Evolutionary conservation across 192 early-diverging fungal species (phyloP).

Genomic region (Podila epicladia): DNA sequence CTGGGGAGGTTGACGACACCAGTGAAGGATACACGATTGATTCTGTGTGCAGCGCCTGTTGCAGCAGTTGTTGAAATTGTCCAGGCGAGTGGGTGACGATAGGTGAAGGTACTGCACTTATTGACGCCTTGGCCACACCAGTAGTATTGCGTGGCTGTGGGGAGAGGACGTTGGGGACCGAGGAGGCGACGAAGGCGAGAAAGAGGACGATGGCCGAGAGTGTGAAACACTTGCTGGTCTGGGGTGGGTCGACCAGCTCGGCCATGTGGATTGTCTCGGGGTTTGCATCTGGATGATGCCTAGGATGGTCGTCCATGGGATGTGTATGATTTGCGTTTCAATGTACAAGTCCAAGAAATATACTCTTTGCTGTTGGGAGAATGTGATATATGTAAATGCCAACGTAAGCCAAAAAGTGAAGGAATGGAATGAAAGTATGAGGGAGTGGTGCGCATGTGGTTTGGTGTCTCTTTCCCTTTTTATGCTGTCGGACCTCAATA

Average conservation of each 20-base stretch:
- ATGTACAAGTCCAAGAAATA: too few species aligned
- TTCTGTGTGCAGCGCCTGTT: too few species aligned
- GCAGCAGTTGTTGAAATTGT: too few species aligned
- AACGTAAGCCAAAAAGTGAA: not conserved
- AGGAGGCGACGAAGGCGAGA: not conserved
- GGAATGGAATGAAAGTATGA: not conserved
- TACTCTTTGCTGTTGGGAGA: not conserved
- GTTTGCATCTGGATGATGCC: not conserved
- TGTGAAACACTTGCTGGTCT: not conserved
- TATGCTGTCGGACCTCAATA: too few species aligned
- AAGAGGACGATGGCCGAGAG: conserved; percentile 19
- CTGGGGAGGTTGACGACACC: not conserved
- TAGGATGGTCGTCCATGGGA: too few species aligned
- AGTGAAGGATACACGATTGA: not conserved
- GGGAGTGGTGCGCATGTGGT: too few species aligned
- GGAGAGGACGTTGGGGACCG: conserved; percentile 23
- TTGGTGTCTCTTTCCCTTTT: too few species aligned
- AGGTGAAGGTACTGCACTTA: too few species aligned
- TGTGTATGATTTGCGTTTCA: too few species aligned
- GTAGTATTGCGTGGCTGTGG: not conserved
- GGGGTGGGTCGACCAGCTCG: not conserved
- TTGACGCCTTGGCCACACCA: too few species aligned
- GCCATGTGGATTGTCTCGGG: not conserved
- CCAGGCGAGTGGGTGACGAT: too few species aligned
- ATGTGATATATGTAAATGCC: not conserved